A percentile compares a stretch with the other conserved stretches of the same genome.
Evolutionary conservation across 148 eudicot species (phyloP).

Genomic region (Rhododendron griersonianum): DNA sequence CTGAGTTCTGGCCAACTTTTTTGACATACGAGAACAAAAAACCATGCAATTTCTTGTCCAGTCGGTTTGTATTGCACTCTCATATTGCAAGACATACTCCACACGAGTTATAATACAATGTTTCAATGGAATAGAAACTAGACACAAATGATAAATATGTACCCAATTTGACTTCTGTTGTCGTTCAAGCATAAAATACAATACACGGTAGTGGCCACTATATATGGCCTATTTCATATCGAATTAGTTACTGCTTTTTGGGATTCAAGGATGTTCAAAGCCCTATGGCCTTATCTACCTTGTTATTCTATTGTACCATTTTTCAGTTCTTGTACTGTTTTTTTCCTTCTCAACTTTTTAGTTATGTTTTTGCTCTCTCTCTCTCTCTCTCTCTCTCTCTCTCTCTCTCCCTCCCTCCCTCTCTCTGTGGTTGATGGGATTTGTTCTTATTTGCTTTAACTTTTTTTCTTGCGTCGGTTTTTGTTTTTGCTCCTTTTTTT

Average conservation of each 20-base stretch:
- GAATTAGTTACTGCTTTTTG: not conserved
- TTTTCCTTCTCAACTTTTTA: not conserved
- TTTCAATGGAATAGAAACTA: not conserved
- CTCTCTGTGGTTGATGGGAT: not conserved
- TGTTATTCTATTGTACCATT: not conserved
- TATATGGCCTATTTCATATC: not conserved
- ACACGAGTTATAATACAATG: not conserved
- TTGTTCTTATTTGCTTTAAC: not conserved
- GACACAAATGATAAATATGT: not conserved
- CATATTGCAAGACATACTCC: not conserved
- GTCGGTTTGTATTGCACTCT: not conserved
- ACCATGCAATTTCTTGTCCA: not conserved
- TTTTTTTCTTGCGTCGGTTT: not conserved
- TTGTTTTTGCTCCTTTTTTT: not conserved
- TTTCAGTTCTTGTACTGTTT: not conserved
- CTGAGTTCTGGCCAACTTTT: not conserved
- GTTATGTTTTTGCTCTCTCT: not conserved
- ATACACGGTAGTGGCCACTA: not conserved
- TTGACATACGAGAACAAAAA: not conserved
- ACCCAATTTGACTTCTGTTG: not conserved
- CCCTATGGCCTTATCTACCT: not conserved
- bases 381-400: not conserved
- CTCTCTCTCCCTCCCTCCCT: too few species aligned
- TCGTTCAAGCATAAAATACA: not conserved
- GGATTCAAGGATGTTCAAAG: not conserved